phyloP scores from a whole-genome alignment of 2,329 filamentous ascomycete genomes.

The Arthrobotrys megalospora region DNA sequence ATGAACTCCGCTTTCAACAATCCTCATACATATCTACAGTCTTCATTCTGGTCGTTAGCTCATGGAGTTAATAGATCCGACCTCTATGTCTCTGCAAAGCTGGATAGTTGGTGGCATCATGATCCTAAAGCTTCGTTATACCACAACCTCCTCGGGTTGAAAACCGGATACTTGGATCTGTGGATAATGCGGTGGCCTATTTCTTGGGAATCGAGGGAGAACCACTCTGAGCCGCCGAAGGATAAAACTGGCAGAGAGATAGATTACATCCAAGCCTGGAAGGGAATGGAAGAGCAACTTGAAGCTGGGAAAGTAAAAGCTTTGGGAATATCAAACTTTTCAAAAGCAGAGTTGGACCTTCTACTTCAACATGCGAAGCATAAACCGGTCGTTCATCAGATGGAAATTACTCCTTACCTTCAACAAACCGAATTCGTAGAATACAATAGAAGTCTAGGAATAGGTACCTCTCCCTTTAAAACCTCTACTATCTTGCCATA shows the following conservation, averaged over 20 bases:
- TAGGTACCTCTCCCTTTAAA: conserved; percentile 22
- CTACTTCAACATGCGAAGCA: conserved; percentile 35
- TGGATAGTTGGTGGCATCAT: conserved; percentile 51
- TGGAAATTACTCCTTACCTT: conserved; percentile 53
- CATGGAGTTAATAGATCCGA: conserved; percentile 27
- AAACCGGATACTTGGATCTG: conserved; percentile 49
- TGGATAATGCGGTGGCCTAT: conserved; percentile 52
- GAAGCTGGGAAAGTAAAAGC: conserved; percentile 52
- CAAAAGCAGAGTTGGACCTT: conserved; percentile 42
- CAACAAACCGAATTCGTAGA: conserved; percentile 49
- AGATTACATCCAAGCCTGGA: conserved; percentile 54
- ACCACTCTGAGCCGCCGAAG: neutral
- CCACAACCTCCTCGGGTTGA: conserved; percentile 31
- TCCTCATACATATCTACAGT: conserved; percentile 7
- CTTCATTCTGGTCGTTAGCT: conserved; percentile 36
- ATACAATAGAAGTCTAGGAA: conserved; percentile 40
- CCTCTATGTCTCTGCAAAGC: conserved; percentile 45
- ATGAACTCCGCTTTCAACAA: conserved; percentile 25
- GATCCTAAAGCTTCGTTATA: conserved; percentile 32
- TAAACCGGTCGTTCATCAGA: conserved; percentile 46
- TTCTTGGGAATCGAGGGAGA: conserved; percentile 17
- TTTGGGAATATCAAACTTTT: conserved; percentile 44
- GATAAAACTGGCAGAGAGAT: conserved; percentile 33
- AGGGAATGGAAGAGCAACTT: conserved; percentile 49
- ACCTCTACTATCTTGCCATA: neutral